Percentiles rank a stretch among this genome's conserved stretches.
Conservation (phyloP, 2,329 filamentous ascomycete species). For the Exophiala lecanii-corni region DNA sequence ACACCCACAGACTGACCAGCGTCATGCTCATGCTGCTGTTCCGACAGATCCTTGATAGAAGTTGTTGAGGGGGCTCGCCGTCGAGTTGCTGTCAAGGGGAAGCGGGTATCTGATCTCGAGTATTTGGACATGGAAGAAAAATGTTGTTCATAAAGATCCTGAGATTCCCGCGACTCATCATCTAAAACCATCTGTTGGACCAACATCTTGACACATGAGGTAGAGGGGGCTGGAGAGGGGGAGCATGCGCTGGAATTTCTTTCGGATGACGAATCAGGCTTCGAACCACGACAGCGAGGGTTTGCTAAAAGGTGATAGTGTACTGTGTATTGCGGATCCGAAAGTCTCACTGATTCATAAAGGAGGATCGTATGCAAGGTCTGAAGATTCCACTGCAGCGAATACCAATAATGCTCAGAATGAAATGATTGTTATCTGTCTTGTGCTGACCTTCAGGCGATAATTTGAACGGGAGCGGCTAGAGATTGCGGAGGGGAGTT, state of each 20-base stretch:
- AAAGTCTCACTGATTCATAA: too few species aligned
- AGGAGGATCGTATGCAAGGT: too few species aligned
- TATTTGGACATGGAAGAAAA: slow-evolving; percentile 16
- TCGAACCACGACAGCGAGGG: not conserved
- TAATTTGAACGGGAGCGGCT: too few species aligned
- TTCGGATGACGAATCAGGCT: not conserved
- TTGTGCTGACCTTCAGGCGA: too few species aligned
- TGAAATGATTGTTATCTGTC: too few species aligned
- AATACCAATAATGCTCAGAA: too few species aligned
- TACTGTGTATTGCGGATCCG: too few species aligned
- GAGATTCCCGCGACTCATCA: slow-evolving; percentile 15
- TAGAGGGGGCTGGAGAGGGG: not conserved
- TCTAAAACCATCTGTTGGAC: slow-evolving; percentile 22
- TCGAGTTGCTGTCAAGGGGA: slow-evolving; percentile 21
- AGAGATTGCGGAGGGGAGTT: too few species aligned
- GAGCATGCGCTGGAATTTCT: not conserved
- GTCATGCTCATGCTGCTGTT: slow-evolving; percentile 3
- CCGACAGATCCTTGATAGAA: slow-evolving; percentile 11
- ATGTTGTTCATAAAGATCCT: slow-evolving; percentile 18
- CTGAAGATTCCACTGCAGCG: too few species aligned
- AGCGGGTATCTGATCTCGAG: slow-evolving; percentile 22
- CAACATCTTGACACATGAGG: slow-evolving; percentile 14
- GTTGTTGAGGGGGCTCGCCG: slow-evolving; percentile 22
- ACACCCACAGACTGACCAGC: slow-evolving; percentile 22
- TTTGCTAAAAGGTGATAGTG: too few species aligned